Base-by-base conservation (phyloP, 2,329 filamentous ascomycete species). In the Colletotrichum camelliae region DNA sequence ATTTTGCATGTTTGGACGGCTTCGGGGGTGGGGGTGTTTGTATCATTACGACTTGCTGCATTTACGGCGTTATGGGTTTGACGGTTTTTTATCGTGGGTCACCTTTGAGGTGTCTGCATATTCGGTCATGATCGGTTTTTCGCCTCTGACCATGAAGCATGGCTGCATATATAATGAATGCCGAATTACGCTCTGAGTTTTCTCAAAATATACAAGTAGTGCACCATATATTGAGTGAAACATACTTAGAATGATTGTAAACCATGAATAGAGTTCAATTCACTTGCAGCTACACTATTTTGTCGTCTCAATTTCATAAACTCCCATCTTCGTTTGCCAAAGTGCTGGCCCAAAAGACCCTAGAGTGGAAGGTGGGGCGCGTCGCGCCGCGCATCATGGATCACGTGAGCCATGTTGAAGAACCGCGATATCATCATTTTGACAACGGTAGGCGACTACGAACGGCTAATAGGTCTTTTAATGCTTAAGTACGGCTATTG, bases 291-390 rank as follows among this genome's bases (percentile, higher is more conserved):
- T 24, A 24, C 24, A 24, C 24, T 24, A 24, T 24, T 24, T 24
- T 24, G 24, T 24, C 24, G 24, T 24, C 24, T 39, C 1, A 39
- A 39, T 39, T 1, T 16, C 0, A 18, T 4, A 0, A 39, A 1
- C 37, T 39, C 18, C 4, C 4, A 18, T 39, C 16, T 39, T 7
- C 18, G 37, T 18, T 39, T 24, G 24, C 24, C 24, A 24, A 24
- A 24, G 4, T 39, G 37, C 37, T 18, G 37, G 16, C 24, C 37
- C 18, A 4, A 18, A 16, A 39, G 39, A 48, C 39, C 4, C 16
- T n/a, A 24, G 18, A 18, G 39, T 12, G 43, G 2, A 12, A 48
- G 18, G 43, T 48, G 24, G 43, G 43, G 18, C 43, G 18, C 12
- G 18, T 48, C 43, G 43, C 18, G 43, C 43, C 43, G 43, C 39